Conservation (phyloP, 2,329 filamentous ascomycete species). For the Colletotrichum sp. region DNA sequence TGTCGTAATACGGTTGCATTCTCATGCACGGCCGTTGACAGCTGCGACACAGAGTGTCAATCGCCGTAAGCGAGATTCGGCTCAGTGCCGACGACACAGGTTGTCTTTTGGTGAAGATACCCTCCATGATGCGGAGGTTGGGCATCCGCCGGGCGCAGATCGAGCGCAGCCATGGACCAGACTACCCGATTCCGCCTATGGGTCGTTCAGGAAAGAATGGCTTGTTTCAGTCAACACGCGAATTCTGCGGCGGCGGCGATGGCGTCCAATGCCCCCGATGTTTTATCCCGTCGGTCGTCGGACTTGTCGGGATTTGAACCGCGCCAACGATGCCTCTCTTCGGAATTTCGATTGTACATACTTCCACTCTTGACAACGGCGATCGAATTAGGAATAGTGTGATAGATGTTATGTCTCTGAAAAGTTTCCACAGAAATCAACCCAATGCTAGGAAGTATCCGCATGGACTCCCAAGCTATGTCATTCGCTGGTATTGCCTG, state of each 20-base stretch:
- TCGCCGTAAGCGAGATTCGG: background rate
- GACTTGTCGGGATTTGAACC: background rate
- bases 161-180: background rate
- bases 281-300: background rate
- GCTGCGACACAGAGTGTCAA: background rate
- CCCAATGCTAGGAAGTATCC: background rate
- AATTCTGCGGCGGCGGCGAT: background rate
- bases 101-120: background rate
- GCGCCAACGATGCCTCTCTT: background rate
- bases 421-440: background rate
- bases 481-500: background rate
- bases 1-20: background rate
- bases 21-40: background rate
- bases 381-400: background rate
- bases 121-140: background rate
- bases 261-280: background rate
- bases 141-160: background rate
- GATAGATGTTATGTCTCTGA: background rate
- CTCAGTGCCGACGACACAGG: background rate
- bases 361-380: background rate
- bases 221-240: background rate
- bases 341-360: background rate
- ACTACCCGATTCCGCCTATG: background rate
- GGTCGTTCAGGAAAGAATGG: background rate
- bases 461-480: background rate